phyloP scores from a whole-genome alignment of 805 yeast species.

The Lachancea waltii region DNA sequence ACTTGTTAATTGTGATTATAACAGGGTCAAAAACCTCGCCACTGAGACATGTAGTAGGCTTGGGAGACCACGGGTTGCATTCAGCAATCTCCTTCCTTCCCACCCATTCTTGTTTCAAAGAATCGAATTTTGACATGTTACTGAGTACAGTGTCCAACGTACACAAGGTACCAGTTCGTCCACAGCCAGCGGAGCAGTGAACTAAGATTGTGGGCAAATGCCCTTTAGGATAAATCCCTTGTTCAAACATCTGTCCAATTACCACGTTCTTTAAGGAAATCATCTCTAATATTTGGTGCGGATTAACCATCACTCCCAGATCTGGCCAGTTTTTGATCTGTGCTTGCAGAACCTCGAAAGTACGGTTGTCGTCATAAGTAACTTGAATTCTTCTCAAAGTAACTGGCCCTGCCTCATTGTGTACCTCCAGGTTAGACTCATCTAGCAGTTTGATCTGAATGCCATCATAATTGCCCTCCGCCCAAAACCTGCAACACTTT shows the following conservation, averaged over 20 bases:
- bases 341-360: slow-evolving; percentile 58
- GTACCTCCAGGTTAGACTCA: slow-evolving; percentile 11
- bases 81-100: slow-evolving; percentile 4
- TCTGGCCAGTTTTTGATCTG: slow-evolving; percentile 83
- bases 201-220: slow-evolving; percentile 54
- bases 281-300: slow-evolving; percentile 50
- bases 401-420: slow-evolving; percentile 17
- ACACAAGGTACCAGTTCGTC: slow-evolving; percentile 87
- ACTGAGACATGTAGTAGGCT: slow-evolving; percentile 2
- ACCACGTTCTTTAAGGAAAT: slow-evolving; percentile 43
- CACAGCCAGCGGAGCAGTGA: slow-evolving; percentile 97
- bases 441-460: slow-evolving; percentile 24
- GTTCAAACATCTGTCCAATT: slow-evolving; percentile 23
- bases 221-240: slow-evolving; percentile 13
- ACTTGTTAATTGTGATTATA: slow-evolving; percentile 53
- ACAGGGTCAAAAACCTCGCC: slow-evolving; percentile 42
- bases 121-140: slow-evolving; percentile 20
- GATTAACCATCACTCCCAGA: slow-evolving; percentile 54
- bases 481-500: slow-evolving; percentile 84
- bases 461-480: slow-evolving; percentile 43
- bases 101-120: slow-evolving; percentile 15
- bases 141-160: slow-evolving; percentile 58
- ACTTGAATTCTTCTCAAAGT: slow-evolving; percentile 36
- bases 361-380: slow-evolving; percentile 24
- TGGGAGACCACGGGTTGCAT: slow-evolving; percentile 4